Evolutionary conservation across 352 stramenopile genomes (phyloP).

Genomic region (Phytophthora palmivora): DNA sequence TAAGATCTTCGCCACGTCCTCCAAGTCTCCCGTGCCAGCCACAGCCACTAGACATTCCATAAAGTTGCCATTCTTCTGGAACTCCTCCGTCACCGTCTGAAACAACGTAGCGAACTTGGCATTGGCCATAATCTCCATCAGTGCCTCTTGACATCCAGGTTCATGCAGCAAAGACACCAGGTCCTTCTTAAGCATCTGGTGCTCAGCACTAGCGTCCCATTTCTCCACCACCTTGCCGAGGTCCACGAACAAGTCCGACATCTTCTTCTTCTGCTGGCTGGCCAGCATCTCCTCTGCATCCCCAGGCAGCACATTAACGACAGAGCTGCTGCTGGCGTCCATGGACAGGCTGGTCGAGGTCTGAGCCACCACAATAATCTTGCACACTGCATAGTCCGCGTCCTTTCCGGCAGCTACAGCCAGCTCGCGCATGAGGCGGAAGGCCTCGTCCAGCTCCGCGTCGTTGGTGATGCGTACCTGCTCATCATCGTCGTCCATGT

Average conservation of each 20-base stretch:
- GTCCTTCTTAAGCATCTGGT: constrained; percentile 74
- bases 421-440: constrained; percentile 80
- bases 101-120: constrained; percentile 72
- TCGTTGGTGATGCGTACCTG: constrained; percentile 87
- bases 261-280: constrained; percentile 68
- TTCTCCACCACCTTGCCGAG: constrained; percentile 81
- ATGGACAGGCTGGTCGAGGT: constrained; percentile 16
- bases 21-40: constrained; percentile 56
- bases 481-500: constrained; percentile 86
- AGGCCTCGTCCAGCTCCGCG: constrained; percentile 76
- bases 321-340: constrained; percentile 34
- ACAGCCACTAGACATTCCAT: constrained; percentile 61
- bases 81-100: constrained; percentile 66
- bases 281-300: constrained; percentile 57
- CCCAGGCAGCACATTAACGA: constrained; percentile 28
- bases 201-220: constrained; percentile 63
- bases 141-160: constrained; percentile 70
- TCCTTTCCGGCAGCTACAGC: constrained; percentile 51
- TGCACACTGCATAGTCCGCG: constrained; percentile 58
- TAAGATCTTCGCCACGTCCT: constrained; percentile 79
- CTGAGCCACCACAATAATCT: constrained; percentile 68
- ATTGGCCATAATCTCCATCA: constrained; percentile 80
- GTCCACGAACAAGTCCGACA: constrained; percentile 77
- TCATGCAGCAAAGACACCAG: constrained; percentile 79
- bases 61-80: constrained; percentile 64